Evolutionary conservation across 345 rosid species (phyloP).

Genomic region (Streptanthus diversifolius): DNA sequence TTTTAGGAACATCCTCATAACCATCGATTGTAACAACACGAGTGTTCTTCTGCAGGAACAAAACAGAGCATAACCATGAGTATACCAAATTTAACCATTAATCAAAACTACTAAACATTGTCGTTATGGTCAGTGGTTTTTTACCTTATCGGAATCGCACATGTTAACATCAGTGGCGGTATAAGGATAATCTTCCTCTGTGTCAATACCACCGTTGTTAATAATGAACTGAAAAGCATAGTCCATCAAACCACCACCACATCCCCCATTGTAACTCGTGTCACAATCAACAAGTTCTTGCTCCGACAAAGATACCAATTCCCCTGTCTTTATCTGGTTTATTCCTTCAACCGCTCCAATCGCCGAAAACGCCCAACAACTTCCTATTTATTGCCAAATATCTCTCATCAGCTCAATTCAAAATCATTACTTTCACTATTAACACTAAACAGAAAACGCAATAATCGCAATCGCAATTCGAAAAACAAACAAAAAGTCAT

Average conservation of each 20-base stretch:
- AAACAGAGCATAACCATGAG: background rate
- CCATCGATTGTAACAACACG: conserved; percentile 64
- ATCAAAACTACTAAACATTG: background rate
- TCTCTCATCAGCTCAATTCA: background rate
- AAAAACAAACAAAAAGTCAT: background rate
- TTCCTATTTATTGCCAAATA: conserved; percentile 39
- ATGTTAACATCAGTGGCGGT: conserved; percentile 34
- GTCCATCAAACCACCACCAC: conserved; percentile 82
- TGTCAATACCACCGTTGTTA: conserved; percentile 62
- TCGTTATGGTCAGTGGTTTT: background rate
- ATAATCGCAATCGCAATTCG: conserved; percentile 13
- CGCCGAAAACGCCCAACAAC: conserved; percentile 87
- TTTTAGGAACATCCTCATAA: conserved; percentile 62
- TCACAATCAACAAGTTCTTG: conserved; percentile 84
- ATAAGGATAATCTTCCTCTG: conserved; percentile 69
- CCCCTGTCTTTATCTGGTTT: conserved; percentile 68
- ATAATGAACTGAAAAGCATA: conserved; percentile 61
- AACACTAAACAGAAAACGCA: background rate
- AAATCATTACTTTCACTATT: background rate
- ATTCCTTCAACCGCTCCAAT: conserved; percentile 75
- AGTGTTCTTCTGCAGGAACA: conserved; percentile 47
- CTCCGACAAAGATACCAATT: conserved; percentile 55
- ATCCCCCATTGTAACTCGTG: conserved; percentile 51
- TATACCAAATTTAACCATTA: background rate
- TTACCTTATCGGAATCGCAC: conserved; percentile 58